phyloP scores from a whole-genome alignment of 441 rosid genomes.

The Populus tomentosa region DNA sequence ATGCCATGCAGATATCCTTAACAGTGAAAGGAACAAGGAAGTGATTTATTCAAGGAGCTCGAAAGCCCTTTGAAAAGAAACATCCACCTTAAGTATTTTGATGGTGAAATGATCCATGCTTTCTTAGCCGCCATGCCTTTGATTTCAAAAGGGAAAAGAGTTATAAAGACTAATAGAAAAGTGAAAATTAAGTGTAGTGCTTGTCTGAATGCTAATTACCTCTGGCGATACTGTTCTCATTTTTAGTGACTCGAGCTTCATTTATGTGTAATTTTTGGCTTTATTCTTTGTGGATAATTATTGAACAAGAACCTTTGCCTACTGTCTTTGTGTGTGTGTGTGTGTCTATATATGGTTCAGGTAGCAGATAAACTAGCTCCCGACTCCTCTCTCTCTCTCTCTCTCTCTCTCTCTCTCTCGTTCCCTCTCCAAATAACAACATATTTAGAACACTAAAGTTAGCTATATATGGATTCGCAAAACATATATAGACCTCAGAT shows the following conservation, averaged over 20 bases:
- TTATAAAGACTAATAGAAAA: too few relatives aligned
- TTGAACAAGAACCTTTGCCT: too few relatives aligned
- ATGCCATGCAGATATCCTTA: too few relatives aligned
- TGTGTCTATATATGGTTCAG: conserved; percentile 9
- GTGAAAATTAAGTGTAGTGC: background rate
- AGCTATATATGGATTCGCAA: background rate
- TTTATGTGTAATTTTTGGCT: conserved; percentile 19
- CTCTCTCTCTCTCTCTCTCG: background rate
- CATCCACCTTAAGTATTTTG: background rate
- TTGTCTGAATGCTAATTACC: conserved; percentile 1
- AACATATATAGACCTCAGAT: background rate
- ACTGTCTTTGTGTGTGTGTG: too few relatives aligned
- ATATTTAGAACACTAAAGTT: background rate
- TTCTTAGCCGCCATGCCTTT: too few relatives aligned
- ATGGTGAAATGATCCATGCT: background rate
- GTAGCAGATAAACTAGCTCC: conserved; percentile 12
- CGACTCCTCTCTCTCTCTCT: too few relatives aligned
- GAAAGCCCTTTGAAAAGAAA: background rate
- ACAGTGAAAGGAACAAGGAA: too few relatives aligned
- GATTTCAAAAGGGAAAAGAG: too few relatives aligned
- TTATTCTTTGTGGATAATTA: background rate
- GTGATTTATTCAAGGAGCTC: background rate
- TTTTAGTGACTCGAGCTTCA: conserved; percentile 10
- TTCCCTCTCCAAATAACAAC: background rate
- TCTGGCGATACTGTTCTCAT: conserved; percentile 5